Base-by-base conservation (phyloP, 2,329 filamentous ascomycete species). In the Penicillium nordicum region DNA sequence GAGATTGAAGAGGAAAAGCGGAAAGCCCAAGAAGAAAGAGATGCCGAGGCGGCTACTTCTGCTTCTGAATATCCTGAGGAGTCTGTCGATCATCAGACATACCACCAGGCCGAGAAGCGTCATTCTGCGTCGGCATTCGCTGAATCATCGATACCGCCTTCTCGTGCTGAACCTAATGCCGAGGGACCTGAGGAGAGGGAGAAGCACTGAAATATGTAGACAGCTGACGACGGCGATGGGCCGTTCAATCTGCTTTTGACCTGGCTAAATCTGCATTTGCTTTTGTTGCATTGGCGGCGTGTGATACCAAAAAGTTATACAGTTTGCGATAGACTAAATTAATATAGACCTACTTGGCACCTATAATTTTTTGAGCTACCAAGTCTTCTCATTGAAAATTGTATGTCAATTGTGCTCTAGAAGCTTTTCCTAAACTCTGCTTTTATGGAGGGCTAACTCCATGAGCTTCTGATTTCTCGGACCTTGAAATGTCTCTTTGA, bases 1-100 rank as follows among this genome's bases (percentile, higher is more conserved):
- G 69, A 67, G 44, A 65, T 68, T 18, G 63, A 61, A 47, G 63
- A 66, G 45, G 58, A 61, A 25, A 60, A 73, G 73, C 55, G 69
- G 48, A 63, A 67, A 53, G 58, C 67, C 37, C 53, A 69, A 27
- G 69, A 65, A 38, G 49, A 56, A 18, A 53, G 54, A 32, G 64
- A 66, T 54, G 32, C 62, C 9, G 64, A 66, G 51, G 57, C 58
- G 11, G 55, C 51, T 30, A 23, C 55, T 23, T 36, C 46, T 18
- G 54, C 56, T 25, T 36, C 46, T 14, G 57, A 56, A 6, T 21
- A 37, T 2, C 29, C 50, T 3, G 46, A 51, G 9, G 57, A 60
- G 25, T 11, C 16, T 25, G 43, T 50, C 16, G 48, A 51, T 9
- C 29, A 45, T 4, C 37, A 57, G n/a, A 29, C 34, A 27, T 46